These are phyloP conservation scores for Pelargonium australe DNA, from an alignment of 441 rosid genomes.

Conservation along the genomic window DNA sequence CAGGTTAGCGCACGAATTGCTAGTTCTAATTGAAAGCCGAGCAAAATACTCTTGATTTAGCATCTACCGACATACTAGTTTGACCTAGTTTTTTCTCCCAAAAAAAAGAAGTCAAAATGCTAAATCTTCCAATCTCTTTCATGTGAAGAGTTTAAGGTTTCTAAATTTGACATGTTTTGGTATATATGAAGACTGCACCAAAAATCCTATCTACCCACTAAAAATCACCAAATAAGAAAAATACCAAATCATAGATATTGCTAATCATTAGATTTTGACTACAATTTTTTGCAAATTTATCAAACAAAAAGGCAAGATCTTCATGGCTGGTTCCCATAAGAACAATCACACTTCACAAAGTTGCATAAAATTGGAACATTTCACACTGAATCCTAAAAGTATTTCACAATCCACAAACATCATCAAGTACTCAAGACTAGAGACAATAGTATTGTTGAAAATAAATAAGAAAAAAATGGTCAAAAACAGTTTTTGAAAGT, in stretches of 20 bases:
- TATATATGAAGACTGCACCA: neutral
- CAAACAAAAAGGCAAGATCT: conserved; percentile 4
- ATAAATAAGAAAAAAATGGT: too few species aligned
- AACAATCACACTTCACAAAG: conserved; percentile 2
- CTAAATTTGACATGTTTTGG: neutral
- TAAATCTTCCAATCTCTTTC: neutral
- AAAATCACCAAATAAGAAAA: neutral
- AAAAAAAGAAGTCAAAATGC: neutral
- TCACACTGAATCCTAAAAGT: neutral
- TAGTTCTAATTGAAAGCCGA: too few species aligned
- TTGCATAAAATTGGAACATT: neutral
- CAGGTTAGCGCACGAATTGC: too few species aligned
- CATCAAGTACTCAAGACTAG: too few species aligned
- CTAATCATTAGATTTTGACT: neutral
- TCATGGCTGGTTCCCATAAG: conserved; percentile 2
- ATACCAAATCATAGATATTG: conserved; percentile 1
- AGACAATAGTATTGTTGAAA: too few species aligned
- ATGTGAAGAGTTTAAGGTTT: neutral
- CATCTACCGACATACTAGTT: too few species aligned
- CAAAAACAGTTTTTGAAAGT: too few species aligned
- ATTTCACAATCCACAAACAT: too few species aligned
- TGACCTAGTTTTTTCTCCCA: neutral
- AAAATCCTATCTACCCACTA: conserved; percentile 10
- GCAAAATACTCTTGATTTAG: too few species aligned
- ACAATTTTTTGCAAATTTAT: neutral